These are phyloP conservation scores for Rhinocladiella mackenziei DNA, from an alignment of 2,329 filamentous ascomycete genomes.

Conservation along the genomic window DNA sequence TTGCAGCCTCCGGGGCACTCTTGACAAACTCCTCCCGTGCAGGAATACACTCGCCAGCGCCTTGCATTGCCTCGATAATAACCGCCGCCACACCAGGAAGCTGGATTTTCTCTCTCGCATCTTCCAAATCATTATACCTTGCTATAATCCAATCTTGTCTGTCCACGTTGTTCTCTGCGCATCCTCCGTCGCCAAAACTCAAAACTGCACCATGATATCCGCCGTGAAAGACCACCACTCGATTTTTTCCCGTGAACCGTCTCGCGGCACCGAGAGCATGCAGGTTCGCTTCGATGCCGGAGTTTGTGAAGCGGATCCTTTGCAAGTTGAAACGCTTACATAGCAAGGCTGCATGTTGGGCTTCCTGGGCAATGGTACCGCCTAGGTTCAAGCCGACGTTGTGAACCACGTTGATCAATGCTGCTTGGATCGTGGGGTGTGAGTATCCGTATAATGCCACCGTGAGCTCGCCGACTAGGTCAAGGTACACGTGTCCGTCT, in stretches of 20 bases:
- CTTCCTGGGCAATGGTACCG: conserved; percentile 50
- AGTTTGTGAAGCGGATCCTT: conserved; percentile 57
- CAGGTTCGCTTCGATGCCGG: conserved; percentile 62
- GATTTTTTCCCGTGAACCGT: conserved; percentile 54
- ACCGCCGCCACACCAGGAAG: conserved; percentile 55
- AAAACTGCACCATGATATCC: conserved; percentile 67
- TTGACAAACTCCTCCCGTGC: conserved; percentile 47
- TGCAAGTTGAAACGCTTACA: conserved; percentile 47
- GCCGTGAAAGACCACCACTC: conserved; percentile 72
- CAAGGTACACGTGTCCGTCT: conserved; percentile 33
- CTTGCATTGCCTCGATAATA: conserved; percentile 64
- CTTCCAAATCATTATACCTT: conserved; percentile 56
- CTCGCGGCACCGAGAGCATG: conserved; percentile 56
- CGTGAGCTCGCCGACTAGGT: conserved; percentile 60
- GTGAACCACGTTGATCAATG: conserved; percentile 45
- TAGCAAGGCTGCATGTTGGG: conserved; percentile 48
- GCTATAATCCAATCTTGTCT: conserved; percentile 57
- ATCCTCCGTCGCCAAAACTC: conserved; percentile 54
- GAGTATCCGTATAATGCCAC: conserved; percentile 65
- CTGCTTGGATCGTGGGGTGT: conserved; percentile 49
- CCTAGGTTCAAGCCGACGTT: conserved; percentile 53
- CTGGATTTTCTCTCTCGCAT: conserved; percentile 42
- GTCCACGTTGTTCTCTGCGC: conserved; percentile 45
- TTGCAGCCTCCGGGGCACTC: conserved; percentile 48
- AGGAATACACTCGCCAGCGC: conserved; percentile 55